A percentile compares a stretch with the other conserved stretches of the same genome.
Conservation (phyloP, 164 flowering plant genomes). For the Aristolochia contorta region DNA sequence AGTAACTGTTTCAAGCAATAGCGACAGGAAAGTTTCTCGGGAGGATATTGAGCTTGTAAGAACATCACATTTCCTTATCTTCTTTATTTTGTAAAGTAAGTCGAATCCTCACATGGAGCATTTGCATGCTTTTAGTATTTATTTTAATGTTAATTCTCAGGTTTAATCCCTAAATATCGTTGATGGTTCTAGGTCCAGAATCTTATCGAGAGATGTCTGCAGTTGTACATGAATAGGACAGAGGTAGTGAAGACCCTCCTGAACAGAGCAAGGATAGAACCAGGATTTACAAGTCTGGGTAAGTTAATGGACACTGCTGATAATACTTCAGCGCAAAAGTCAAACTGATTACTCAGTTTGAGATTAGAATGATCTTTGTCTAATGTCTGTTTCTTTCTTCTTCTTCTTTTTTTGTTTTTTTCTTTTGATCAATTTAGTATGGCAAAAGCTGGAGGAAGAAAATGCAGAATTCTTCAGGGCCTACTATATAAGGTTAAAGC, state of each 20-base stretch:
- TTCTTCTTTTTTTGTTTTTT: no score
- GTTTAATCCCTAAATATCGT: constrained; percentile 3
- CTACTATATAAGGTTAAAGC: constrained; percentile 77
- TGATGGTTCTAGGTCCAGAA: constrained; percentile 70
- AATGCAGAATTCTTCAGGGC: constrained; percentile 96
- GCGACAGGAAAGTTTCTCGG: constrained; percentile 81
- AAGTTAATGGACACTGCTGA: constrained; percentile 7
- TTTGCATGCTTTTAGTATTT: not conserved
- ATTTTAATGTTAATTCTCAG: not conserved
- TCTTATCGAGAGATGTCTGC: constrained; percentile 86
- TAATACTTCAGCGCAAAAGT: no score
- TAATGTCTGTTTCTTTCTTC: not conserved
- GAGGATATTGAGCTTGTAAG: constrained; percentile 28
- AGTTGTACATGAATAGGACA: constrained; percentile 83
- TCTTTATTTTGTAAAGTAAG: not conserved
- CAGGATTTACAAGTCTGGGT: constrained; percentile 93
- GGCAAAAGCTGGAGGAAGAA: constrained; percentile 99
- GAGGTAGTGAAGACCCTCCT: constrained; percentile 88
- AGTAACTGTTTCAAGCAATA: constrained; percentile 61
- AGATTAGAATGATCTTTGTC: not conserved
- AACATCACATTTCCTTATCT: not conserved
- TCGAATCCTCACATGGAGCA: not conserved
- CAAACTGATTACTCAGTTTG: not conserved
- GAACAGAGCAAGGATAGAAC: constrained; percentile 87
- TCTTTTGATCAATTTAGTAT: constrained; percentile 46